Evolutionary conservation across 2,329 filamentous ascomycete species (phyloP).

Genomic region (Elsinoe ampelina): DNA sequence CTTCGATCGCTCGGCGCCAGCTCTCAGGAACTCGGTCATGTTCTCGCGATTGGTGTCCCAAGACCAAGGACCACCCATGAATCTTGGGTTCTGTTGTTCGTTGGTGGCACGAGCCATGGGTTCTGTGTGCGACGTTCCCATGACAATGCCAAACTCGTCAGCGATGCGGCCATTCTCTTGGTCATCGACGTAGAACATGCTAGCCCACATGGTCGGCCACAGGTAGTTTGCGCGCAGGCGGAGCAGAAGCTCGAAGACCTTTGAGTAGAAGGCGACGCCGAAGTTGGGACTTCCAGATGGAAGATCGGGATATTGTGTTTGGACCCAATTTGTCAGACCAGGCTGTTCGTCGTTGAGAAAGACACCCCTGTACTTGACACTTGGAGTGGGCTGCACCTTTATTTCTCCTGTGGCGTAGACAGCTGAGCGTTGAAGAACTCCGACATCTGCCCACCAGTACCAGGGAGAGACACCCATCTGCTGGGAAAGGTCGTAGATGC

Average conservation of each 20-base stretch:
- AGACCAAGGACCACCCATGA: slow-evolving; percentile 53
- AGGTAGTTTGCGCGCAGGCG: slow-evolving; percentile 64
- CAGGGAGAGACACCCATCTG: slow-evolving; percentile 65
- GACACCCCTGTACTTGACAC: slow-evolving; percentile 58
- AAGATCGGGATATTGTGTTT: slow-evolving; percentile 39
- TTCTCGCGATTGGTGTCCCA: slow-evolving; percentile 61
- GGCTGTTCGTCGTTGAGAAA: slow-evolving; percentile 65
- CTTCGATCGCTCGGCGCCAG: slow-evolving; percentile 56
- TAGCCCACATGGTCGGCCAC: slow-evolving; percentile 64
- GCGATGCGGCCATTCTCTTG: slow-evolving; percentile 57
- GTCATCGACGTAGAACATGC: slow-evolving; percentile 65
- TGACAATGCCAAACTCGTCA: slow-evolving; percentile 64
- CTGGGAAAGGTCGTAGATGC: slow-evolving; percentile 61
- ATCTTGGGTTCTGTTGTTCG: slow-evolving; percentile 33
- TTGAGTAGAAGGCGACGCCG: slow-evolving; percentile 56
- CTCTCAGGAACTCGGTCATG: slow-evolving; percentile 58
- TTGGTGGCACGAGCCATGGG: slow-evolving; percentile 55
- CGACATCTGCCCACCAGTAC: slow-evolving; percentile 60
- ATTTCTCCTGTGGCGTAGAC: slow-evolving; percentile 48
- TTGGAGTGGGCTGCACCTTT: slow-evolving; percentile 51
- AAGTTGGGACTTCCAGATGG: slow-evolving; percentile 27
- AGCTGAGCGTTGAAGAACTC: slow-evolving; percentile 40
- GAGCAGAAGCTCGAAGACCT: slow-evolving; percentile 62
- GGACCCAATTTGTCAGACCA: slow-evolving; percentile 57
- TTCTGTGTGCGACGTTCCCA: slow-evolving; percentile 65